phyloP scores from a whole-genome alignment of 1,284 basidiomycete species.

The Cutaneotrichosporon sp. region DNA sequence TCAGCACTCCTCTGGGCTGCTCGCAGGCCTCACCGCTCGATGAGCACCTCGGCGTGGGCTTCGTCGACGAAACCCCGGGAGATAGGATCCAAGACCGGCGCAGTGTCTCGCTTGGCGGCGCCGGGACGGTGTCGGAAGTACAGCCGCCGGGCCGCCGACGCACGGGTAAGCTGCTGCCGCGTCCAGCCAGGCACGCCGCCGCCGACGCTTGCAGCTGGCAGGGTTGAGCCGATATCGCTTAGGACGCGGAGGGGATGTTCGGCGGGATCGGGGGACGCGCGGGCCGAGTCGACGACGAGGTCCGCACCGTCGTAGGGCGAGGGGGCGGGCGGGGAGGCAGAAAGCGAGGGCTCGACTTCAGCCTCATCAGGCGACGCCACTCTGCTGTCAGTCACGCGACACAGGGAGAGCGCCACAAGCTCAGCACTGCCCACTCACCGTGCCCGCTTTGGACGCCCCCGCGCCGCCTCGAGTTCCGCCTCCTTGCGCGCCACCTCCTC shows the following conservation, averaged over 20 bases:
- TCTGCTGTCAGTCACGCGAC: not conserved
- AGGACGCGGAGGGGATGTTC: conserved; percentile 4
- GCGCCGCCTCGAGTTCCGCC: not conserved
- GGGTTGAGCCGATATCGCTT: not conserved
- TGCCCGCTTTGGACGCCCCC: not conserved
- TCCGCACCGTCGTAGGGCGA: not conserved
- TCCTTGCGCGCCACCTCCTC: not conserved
- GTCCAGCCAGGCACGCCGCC: not conserved
- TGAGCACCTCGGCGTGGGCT: conserved; percentile 1
- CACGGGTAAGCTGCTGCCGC: not conserved
- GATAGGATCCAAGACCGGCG: conserved; percentile 5
- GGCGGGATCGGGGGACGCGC: conserved; percentile 2
- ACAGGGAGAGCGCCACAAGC: no score
- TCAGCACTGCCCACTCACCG: not conserved
- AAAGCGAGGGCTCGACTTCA: not conserved
- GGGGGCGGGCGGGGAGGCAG: not conserved
- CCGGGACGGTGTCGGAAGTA: conserved; percentile 11
- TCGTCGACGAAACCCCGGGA: conserved; percentile 2
- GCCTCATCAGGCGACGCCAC: not conserved
- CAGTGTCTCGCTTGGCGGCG: conserved; percentile 11
- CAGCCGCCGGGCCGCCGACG: not conserved
- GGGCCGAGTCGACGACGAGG: conserved; percentile 3
- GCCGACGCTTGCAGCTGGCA: not conserved
- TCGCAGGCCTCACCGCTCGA: not conserved
- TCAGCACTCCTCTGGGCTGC: no score